A percentile compares a stretch with the other conserved stretches of the same genome.
Evolutionary conservation across 2,329 filamentous ascomycete genomes (phyloP).

Genomic region (Colletotrichum echinochloae): DNA sequence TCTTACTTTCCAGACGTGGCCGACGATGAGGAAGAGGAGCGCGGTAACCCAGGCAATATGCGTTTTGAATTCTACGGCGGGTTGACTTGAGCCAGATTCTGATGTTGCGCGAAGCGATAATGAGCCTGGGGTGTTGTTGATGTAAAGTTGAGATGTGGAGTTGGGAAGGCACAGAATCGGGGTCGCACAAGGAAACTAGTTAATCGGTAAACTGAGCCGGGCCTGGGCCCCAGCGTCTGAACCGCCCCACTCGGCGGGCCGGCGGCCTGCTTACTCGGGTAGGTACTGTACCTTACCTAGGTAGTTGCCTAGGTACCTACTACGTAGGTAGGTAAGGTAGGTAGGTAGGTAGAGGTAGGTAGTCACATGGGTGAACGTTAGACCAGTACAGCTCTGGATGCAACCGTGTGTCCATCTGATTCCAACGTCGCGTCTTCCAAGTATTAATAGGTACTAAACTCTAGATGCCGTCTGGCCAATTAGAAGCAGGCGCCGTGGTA

Average conservation of each 20-base stretch:
- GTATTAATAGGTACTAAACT: not conserved
- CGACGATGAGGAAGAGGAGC: not conserved
- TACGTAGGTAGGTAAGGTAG: too few species aligned
- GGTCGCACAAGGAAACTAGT: constrained; percentile 7
- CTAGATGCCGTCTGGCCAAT: not conserved
- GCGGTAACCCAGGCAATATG: too few species aligned
- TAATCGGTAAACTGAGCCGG: constrained; percentile 10
- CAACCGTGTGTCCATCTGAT: constrained; percentile 15
- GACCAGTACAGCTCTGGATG: not conserved
- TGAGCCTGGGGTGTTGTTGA: constrained; percentile 17
- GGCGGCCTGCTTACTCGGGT: not conserved
- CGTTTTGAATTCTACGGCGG: not conserved
- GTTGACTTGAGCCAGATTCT: not conserved
- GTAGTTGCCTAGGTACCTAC: not conserved
- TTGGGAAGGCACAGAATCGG: constrained; percentile 11
- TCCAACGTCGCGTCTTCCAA: constrained; percentile 9
- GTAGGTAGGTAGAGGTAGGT: too few species aligned
- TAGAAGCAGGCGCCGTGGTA: not conserved
- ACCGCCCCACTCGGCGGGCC: constrained; percentile 17
- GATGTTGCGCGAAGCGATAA: not conserved
- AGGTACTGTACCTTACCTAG: not conserved
- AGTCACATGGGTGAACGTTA: not conserved
- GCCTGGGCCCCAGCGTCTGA: constrained; percentile 5
- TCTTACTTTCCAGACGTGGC: not conserved
- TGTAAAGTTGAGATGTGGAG: constrained; percentile 24